Conservation (phyloP, 1,284 basidiomycete species). For the Trichosporon coremiiforme region DNA sequence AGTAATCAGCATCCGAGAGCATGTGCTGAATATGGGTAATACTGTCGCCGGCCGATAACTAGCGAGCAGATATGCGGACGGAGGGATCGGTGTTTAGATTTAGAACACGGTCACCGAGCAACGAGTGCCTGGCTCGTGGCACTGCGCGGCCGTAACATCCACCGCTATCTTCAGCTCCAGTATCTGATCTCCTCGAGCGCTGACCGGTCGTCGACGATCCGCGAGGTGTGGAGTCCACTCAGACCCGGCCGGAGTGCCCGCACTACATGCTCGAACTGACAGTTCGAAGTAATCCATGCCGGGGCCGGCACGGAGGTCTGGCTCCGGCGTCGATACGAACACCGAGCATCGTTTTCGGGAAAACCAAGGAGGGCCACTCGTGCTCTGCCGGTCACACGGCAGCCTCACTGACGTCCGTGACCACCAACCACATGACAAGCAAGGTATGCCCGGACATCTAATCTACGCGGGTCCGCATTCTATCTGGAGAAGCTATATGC, state of each 20-base stretch:
- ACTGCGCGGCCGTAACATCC: background rate
- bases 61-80: background rate
- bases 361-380: background rate
- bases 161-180: no score
- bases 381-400: no score
- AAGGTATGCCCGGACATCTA: background rate
- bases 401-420: no score
- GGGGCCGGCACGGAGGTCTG: background rate
- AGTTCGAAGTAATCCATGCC: background rate
- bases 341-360: background rate
- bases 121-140: background rate
- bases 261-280: no score
- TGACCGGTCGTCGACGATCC: no score
- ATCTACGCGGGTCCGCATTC: background rate
- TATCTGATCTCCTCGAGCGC: no score
- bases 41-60: no score
- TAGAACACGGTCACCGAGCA: no score
- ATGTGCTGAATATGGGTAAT: background rate
- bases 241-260: no score
- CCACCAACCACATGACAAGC: background rate
- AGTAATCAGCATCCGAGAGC: background rate
- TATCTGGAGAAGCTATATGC: background rate
- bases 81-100: background rate
- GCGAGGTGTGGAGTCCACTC: no score
- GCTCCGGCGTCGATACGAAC: background rate